phyloP scores from a whole-genome alignment of 2,329 filamentous ascomycete genomes.

The Helicocarpus griseus region DNA sequence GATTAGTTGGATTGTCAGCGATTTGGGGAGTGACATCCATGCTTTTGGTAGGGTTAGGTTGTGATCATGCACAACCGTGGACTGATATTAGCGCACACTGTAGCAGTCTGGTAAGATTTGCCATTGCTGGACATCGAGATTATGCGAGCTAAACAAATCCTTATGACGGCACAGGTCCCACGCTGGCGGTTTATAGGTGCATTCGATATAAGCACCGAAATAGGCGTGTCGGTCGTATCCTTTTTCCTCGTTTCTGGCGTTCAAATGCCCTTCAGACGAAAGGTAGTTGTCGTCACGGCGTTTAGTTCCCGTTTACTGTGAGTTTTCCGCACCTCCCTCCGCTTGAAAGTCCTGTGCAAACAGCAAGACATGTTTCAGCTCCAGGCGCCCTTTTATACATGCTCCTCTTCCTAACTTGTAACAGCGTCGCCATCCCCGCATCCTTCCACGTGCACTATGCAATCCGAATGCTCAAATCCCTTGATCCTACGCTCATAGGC shows the following conservation, averaged over 20 bases:
- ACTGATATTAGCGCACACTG: slow-evolving; percentile 22
- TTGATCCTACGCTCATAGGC: slow-evolving; percentile 29
- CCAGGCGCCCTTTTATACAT: background rate
- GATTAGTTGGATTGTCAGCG: slow-evolving; percentile 21
- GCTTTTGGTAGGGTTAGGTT: slow-evolving; percentile 30
- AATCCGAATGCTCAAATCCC: slow-evolving; percentile 19
- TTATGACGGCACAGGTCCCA: slow-evolving; percentile 19
- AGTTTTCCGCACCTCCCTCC: no score
- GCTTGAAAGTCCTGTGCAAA: no score
- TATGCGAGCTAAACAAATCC: background rate
- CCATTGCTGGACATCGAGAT: background rate
- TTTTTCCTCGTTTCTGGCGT: slow-evolving; percentile 30
- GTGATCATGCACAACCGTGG: slow-evolving; percentile 28
- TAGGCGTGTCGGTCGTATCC: slow-evolving; percentile 27
- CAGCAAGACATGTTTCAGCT: background rate
- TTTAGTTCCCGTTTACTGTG: slow-evolving; percentile 36
- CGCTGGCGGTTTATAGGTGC: slow-evolving; percentile 31
- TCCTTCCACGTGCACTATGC: slow-evolving; percentile 31
- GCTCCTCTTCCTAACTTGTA: background rate
- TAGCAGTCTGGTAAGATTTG: slow-evolving; percentile 21
- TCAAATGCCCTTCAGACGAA: slow-evolving; percentile 29
- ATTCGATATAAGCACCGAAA: slow-evolving; percentile 34
- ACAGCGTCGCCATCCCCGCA: slow-evolving; percentile 33
- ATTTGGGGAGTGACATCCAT: slow-evolving; percentile 27
- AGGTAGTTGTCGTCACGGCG: slow-evolving; percentile 30